Evolutionary conservation across 192 early-diverging fungal genomes (phyloP).

Genomic region (Backusella macrospora): DNA sequence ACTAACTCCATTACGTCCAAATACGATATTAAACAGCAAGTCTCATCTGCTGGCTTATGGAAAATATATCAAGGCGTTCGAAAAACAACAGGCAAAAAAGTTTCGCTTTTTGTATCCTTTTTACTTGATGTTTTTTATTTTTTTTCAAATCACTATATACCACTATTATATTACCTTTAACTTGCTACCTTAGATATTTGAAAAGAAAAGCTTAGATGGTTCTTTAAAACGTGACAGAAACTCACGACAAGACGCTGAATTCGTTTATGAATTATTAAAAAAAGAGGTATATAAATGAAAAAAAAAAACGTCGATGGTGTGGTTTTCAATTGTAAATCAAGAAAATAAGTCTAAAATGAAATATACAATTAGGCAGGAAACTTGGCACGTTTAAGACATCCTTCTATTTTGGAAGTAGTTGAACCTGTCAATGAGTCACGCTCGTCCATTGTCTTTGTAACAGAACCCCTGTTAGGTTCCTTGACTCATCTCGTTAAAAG

Average conservation of each 20-base stretch:
- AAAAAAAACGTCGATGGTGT: no score
- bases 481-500: slow-evolving; percentile 66
- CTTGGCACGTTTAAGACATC: slow-evolving; percentile 76
- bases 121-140: not conserved
- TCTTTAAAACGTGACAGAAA: slow-evolving; percentile 55
- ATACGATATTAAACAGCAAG: slow-evolving; percentile 53
- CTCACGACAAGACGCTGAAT: slow-evolving; percentile 48
- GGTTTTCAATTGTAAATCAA: not conserved
- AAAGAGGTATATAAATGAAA: slow-evolving; percentile 66
- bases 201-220: slow-evolving; percentile 67
- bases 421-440: slow-evolving; percentile 75
- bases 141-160: not conserved
- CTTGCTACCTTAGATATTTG: slow-evolving; percentile 57
- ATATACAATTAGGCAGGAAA: slow-evolving; percentile 50
- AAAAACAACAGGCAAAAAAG: slow-evolving; percentile 60
- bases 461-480: slow-evolving; percentile 69
- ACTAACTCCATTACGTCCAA: slow-evolving; percentile 41
- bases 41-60: slow-evolving; percentile 71
- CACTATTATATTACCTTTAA: not conserved
- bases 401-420: slow-evolving; percentile 72
- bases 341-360: not conserved
- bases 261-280: slow-evolving; percentile 58
- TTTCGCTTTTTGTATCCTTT: slow-evolving; percentile 67
- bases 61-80: slow-evolving; percentile 64
- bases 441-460: slow-evolving; percentile 70